Evolutionary conservation across 192 early-diverging fungal species (phyloP), one percentile per base, ranked within the genome.

Genomic region (Chytriomyces sp.): DNA sequence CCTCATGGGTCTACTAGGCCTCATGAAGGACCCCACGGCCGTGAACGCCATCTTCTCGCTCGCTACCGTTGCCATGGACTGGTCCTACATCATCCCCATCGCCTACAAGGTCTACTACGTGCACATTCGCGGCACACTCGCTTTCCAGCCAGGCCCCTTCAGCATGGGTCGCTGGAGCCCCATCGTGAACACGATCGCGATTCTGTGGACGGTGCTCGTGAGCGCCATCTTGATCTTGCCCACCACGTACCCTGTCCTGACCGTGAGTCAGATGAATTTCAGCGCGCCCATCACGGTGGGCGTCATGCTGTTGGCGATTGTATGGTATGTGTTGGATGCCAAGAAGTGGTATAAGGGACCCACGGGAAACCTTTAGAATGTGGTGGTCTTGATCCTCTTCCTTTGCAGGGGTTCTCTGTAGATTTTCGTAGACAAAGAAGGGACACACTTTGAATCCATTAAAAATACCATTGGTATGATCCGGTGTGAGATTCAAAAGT

Each of bases 41-140:
- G 64, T 80, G 37, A 80, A 80, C 14, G 72, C 79, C 52, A 72
- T 84, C 64, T 78, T 77, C 70, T 81, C 82, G 17, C 59, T 69
- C 41, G 75, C 76, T 30, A 78, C 77, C 10, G 49, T 82, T 26
- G 65, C 60, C 1, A 70, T 70, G 68, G 68, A 70, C 39, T 70
- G 68, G 68, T 70, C 68, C 0, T 70, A 70, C 56, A 25, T 14
- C n/a, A 59, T 70, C 37, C 17, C 56, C 7, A 59, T 70, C 56
- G 10, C 32, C 4, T 70, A 70, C 68, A 70, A 70, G 56, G 17
- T 59, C 19, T 70, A 70, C 68, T 70, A 70, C 68, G 57, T 54
- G 25, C 56, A 70, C 56, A 59, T 70, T 32, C 7, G 7, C 10
- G 59, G 59, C 38, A 39, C 31, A 8, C 28, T 59, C 19, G 19